Evolutionary conservation across 306 rosid genomes (phyloP).

Genomic region (Fragaria iinumae): DNA sequence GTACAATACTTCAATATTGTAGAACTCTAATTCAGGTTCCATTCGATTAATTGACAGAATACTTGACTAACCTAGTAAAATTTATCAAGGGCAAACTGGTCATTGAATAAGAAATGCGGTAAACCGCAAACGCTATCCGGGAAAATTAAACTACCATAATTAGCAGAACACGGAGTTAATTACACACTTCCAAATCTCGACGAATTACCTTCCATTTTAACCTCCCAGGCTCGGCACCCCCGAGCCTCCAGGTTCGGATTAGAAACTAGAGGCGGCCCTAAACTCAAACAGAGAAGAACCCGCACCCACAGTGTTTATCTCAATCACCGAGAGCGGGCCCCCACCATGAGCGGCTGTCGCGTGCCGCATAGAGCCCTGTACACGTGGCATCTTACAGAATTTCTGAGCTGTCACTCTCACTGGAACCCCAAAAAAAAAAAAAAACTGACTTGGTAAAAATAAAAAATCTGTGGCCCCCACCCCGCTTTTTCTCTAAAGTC

Average conservation of each 20-base stretch:
- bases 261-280: neutral
- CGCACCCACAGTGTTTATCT: constrained; percentile 9
- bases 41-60: too few relatives aligned
- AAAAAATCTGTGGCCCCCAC: neutral
- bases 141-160: neutral
- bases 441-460: neutral
- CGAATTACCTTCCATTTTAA: neutral
- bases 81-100: neutral
- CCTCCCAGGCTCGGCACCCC: constrained; percentile 28
- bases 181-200: neutral
- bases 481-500: neutral
- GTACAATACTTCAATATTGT: too few relatives aligned
- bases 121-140: neutral
- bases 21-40: too few relatives aligned
- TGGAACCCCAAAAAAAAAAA: neutral
- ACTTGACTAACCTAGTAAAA: too few relatives aligned
- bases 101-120: neutral
- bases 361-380: constrained; percentile 68
- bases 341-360: constrained; percentile 69
- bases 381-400: constrained; percentile 51
- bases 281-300: neutral
- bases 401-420: constrained; percentile 45
- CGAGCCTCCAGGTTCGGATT: constrained; percentile 19
- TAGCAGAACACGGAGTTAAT: neutral
- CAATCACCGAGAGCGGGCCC: constrained; percentile 30